Base-by-base conservation (phyloP, 129 eudicot species). In the Flaveria bidentis region DNA sequence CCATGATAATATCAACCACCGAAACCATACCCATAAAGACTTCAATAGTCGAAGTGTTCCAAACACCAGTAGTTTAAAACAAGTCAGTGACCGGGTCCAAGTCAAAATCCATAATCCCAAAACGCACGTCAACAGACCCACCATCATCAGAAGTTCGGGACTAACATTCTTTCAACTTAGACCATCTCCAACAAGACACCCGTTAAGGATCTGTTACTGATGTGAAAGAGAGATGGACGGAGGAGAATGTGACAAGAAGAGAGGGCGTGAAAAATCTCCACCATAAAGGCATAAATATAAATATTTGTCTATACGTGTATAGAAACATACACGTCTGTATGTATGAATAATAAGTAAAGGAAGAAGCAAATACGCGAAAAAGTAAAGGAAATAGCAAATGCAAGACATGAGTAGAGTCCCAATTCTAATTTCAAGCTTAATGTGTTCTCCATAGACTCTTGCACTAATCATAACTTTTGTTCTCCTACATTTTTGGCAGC, bases 401-500 rank as follows among this genome's bases (percentile, higher is more conserved):
- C 69, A 63, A 30, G 69, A 33, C 45, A 63, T 30, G 66, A 67
- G 55, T 36, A 77, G 60, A 77, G 69, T 69, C 56, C 80, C 71
- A 70, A 60, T 45, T 58, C 61, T 57, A 47, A 46, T 20, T 2
- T 46, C 67, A 80, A 63, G 49, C 60, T 63, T 72, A 80, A 39
- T 73, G 17, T 62, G 42, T 62, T 14, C 68, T 62, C 68, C 44
- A 62, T 16, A 62, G 45, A 62, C 68, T 62, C 68, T 26, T 25
- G 66, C 68, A 62, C 45, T 67, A 80, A 74, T 46, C 33, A 45
- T 67, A 33, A 74, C 26, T 6, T 64, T 56, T 52, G 25, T 76
- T 76, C 60, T 15, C 25, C 76, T 68, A 77, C 75, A 46, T 67
- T 80, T 66, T 73, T 67, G 56, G 77, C 33, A 52, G 15, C 55